A percentile compares a stretch with the other conserved stretches of the same genome.
These are phyloP conservation scores for Physcomitrellopsis africana DNA, from an alignment of 225 moss, liverwort and hornwort genomes.

Conservation along the genomic window DNA sequence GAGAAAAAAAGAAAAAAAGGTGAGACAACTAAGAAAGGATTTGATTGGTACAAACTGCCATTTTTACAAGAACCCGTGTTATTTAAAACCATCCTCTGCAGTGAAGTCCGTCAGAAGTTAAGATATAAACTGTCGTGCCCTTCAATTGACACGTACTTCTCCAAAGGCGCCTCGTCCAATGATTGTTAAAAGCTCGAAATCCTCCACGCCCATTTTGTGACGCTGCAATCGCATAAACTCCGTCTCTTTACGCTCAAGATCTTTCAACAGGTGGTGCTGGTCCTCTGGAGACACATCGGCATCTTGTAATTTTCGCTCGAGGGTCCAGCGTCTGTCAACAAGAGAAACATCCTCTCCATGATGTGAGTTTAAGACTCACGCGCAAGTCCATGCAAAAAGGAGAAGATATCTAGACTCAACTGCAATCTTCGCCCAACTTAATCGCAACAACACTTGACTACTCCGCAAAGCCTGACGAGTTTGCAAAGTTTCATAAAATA, in stretches of 20 bases:
- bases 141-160: slow-evolving; percentile 60
- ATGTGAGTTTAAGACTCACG: too few relatives aligned
- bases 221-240: slow-evolving; percentile 97
- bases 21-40: neutral
- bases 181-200: slow-evolving; percentile 94
- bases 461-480: neutral
- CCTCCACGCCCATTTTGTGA: slow-evolving; percentile 99
- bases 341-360: neutral
- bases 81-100: neutral
- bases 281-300: slow-evolving; percentile 93
- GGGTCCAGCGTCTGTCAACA: slow-evolving; percentile 70
- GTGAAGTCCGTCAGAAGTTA: neutral
- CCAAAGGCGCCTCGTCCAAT: slow-evolving; percentile 98
- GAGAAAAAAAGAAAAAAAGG: neutral
- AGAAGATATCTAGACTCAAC: neutral
- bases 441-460: neutral
- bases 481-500: neutral
- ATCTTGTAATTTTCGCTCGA: slow-evolving; percentile 89
- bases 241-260: slow-evolving; percentile 95
- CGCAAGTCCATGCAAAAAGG: slow-evolving; percentile 13
- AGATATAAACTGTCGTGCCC: neutral
- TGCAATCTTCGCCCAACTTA: neutral
- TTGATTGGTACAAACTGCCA: neutral
- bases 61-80: neutral
- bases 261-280: slow-evolving; percentile 84